Conservation (phyloP, 176 grass and related monocot genomes). For the Cymbopogon citratus region DNA sequence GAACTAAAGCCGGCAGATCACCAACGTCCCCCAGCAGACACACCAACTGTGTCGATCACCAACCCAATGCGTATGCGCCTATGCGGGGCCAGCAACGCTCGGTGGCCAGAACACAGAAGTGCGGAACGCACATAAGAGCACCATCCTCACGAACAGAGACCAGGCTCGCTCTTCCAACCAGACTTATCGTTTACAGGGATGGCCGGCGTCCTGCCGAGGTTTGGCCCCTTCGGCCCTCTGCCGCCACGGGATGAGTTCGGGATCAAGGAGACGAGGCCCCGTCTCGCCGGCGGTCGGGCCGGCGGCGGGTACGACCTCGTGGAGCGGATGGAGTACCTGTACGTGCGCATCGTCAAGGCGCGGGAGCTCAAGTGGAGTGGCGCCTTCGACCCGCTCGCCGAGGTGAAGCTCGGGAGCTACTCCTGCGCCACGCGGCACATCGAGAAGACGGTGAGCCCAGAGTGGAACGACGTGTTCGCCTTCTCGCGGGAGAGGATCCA, state of each 20-base stretch:
- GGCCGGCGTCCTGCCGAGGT: conserved; percentile 45
- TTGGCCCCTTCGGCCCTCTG: conserved; percentile 10
- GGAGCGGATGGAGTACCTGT: conserved; percentile 78
- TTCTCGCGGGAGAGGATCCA: conserved; percentile 51
- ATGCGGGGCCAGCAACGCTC: conserved; percentile 2
- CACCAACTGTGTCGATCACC: conserved; percentile 36
- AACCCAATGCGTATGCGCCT: neutral
- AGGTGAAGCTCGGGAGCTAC: conserved; percentile 42
- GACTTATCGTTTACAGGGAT: neutral
- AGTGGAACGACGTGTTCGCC: conserved; percentile 73
- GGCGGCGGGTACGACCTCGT: conserved; percentile 65
- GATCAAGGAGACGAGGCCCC: conserved; percentile 50
- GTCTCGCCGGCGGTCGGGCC: conserved; percentile 25
- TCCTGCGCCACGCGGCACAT: conserved; percentile 46
- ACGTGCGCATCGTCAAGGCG: conserved; percentile 73
- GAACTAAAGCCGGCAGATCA: conserved; percentile 35
- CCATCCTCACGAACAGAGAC: neutral
- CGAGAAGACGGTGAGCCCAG: conserved; percentile 47
- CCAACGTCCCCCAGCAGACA: conserved; percentile 23
- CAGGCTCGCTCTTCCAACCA: neutral
- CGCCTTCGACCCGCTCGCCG: conserved; percentile 38
- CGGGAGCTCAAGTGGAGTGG: conserved; percentile 35
- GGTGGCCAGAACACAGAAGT: conserved; percentile 29
- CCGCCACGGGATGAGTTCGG: conserved; percentile 33
- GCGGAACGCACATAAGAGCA: conserved; percentile 30